Base-by-base conservation (phyloP, 192 early-diverging fungal genomes). In the Lunasporangiospora selenospora region DNA sequence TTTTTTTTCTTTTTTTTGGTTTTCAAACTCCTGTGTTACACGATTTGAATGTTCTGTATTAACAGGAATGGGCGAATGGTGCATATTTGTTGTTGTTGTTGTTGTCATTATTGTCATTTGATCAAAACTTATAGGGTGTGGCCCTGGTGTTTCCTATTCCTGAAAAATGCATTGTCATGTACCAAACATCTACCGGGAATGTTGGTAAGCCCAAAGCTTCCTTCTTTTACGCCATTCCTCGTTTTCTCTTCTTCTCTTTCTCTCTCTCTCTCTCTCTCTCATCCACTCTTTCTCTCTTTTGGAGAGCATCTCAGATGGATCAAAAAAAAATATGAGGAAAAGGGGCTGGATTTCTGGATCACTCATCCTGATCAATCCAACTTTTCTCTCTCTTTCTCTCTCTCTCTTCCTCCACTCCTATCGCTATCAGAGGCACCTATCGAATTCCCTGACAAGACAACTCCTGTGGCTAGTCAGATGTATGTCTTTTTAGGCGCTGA, bases 61-160 rank as follows among this genome's bases (percentile, higher is more conserved):
- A n/a, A n/a, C n/a, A n/a, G n/a, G n/a, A n/a, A n/a, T n/a, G n/a
- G n/a, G n/a, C n/a, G n/a, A 21, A 38, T 54, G 16, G 9, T 53
- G 23, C 21, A n/a, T n/a, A n/a, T n/a, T n/a, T n/a, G n/a, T n/a
- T n/a, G n/a, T n/a, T n/a, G n/a, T n/a, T n/a, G n/a, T n/a, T n/a
- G n/a, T n/a, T 47, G 37, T 21, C 24, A 34, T 18, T 19, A 29
- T 49, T 30, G 8, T 57, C 16, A 40, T 8, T 70, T 11, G 24
- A 44, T 61, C n/a, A 10, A n/a, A 12, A 29, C 39, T 15, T 29
- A 12, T 44, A 89, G 85, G 90, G 90, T 27, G 52, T 92, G 6
- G 80, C 91, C 6, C 88, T 92, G 62, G 71, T 83, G 7, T 92
- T 92, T 58, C 83, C 88, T 11, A 87, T 92, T 34, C 89, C 91